Evolutionary conservation across 2,329 filamentous ascomycete genomes (phyloP).

Genomic region (Arthroderma sp.): DNA sequence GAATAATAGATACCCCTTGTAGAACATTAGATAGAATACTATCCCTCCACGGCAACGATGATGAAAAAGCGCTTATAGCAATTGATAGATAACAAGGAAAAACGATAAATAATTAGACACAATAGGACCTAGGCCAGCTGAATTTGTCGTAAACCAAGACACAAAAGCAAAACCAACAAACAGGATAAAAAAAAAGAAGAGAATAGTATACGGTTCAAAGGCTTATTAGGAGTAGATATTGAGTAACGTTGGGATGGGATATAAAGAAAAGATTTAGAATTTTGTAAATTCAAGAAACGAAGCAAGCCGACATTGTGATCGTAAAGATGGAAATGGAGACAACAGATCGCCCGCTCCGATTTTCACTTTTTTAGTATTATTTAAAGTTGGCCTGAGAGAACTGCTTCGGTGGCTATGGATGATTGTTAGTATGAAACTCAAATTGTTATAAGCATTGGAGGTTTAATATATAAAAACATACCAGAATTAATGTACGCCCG

Average conservation of each 20-base stretch:
- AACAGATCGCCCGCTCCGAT: not conserved
- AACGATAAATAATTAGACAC: not conserved
- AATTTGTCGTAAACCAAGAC: conserved; percentile 2
- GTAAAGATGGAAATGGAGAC: conserved; percentile 1
- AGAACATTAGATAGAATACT: not conserved
- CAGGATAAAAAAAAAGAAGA: not conserved
- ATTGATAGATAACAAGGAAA: not conserved
- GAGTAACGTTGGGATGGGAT: not conserved
- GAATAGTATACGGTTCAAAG: not conserved
- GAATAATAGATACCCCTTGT: not conserved
- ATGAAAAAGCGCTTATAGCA: not conserved
- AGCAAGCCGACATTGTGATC: not conserved
- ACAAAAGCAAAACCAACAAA: not conserved
- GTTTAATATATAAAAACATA: conserved; percentile 39
- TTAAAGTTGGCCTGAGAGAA: conserved; percentile 63
- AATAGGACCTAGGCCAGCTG: not conserved
- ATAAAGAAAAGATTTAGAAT: not conserved
- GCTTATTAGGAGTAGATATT: conserved; percentile 4
- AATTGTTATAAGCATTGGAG: not conserved
- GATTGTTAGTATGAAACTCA: not conserved
- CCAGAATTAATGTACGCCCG: conserved; percentile 88
- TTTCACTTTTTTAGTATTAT: not conserved
- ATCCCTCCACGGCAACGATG: not conserved
- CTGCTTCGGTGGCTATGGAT: conserved; percentile 56
- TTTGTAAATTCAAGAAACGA: not conserved